Evolutionary conservation across 106 monocot genomes (phyloP), one percentile per base, ranked within the genome.

Genomic region (Dendrobium officinale): DNA sequence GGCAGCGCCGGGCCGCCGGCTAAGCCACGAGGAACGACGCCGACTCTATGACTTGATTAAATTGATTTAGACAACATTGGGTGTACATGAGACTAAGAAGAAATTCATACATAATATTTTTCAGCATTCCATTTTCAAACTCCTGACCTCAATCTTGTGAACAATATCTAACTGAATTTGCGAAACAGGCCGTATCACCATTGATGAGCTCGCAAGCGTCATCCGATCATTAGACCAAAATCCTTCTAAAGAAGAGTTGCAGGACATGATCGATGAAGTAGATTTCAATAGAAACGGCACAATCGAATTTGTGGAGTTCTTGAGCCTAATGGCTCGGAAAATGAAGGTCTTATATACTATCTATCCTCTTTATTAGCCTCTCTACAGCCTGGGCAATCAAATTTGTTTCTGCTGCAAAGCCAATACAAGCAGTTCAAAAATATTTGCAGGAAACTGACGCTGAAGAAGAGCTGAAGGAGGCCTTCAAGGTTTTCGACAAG

Each of bases 401-500:
- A 37, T 37, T 37, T 37, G 37, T 37, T 37, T 37, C 37, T 37
- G 37, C 37, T 37, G 37, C 3, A 37, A 37, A 37, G 37, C 37
- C 37, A 37, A 37, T 37, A 37, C 37, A 37, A 37, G 37, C 37
- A 37, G 37, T 37, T 37, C 37, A 3, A 37, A 37, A 37, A 37
- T n/a, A 24, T 37, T 79, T 79, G 78, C 78, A 88, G 89, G 84
- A 89, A 72, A 80, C 42, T 22, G 86, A 89, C 66, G 79, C 79
- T 1, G 89, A 89, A 44, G 89, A 89, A 37, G 89, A 87, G 72
- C 51, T 89, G n/a, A 87, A 82, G 24, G 86, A 86, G 77, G 86
- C 86, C 24, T 89, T 89, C 76, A 81, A 85, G 74, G 86, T 89
- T 44, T 87, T 89, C 41, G 89, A 89, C 66, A 86, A 84, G 80